A percentile compares a stretch with the other conserved stretches of the same genome.
Evolutionary conservation across 108 stramenopile genomes (phyloP).

Genomic region (Skeletonema costatum): DNA sequence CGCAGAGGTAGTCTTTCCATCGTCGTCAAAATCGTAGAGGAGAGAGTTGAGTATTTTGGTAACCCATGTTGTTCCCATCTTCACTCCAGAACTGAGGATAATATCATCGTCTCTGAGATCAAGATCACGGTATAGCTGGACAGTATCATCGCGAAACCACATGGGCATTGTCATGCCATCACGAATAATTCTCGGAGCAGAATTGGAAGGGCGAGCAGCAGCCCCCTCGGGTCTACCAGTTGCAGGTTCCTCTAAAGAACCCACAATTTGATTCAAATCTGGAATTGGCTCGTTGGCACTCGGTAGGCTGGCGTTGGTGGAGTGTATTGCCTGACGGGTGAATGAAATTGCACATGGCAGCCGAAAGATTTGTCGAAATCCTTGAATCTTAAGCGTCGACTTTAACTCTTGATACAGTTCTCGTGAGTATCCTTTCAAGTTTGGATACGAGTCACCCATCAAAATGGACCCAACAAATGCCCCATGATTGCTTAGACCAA

Average conservation of each 20-base stretch:
- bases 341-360: background rate
- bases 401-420: conserved; percentile 1
- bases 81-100: conserved; percentile 8
- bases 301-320: background rate
- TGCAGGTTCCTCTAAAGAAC: conserved; percentile 3
- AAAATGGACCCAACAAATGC: background rate
- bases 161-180: conserved; percentile 15
- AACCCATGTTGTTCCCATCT: conserved; percentile 9
- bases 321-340: background rate
- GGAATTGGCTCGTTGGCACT: background rate
- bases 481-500: background rate
- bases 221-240: background rate
- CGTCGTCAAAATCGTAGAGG: conserved; percentile 13
- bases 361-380: conserved; percentile 1
- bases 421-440: conserved; percentile 8
- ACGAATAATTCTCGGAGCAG: background rate
- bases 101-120: conserved; percentile 14
- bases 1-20: conserved; percentile 6
- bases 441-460: background rate
- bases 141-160: conserved; percentile 6
- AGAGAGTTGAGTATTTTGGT: conserved; percentile 7
- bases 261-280: conserved; percentile 2
- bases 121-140: conserved; percentile 2
- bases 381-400: background rate
- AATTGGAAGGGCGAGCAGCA: background rate